Evolutionary conservation across 768 basidiomycete genomes (phyloP), one percentile per base, ranked within the genome.

Genomic region (Sistotremastrum suecicum): DNA sequence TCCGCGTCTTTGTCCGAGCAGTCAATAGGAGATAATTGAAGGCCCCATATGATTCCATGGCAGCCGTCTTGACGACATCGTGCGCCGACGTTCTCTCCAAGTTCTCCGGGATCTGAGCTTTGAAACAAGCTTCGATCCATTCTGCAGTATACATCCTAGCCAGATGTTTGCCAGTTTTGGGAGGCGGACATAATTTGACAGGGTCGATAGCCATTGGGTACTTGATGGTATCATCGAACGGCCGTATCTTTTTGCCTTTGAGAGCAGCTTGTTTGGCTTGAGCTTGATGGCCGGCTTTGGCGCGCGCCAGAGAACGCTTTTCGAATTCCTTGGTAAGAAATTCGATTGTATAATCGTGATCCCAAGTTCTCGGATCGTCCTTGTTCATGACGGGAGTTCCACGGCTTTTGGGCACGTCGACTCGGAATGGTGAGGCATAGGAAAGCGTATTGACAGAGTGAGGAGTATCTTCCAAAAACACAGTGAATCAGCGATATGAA

Each of bases 391-490:
- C 38, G 11, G 62, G 60, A 8, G 53, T 51, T n/a, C 59, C 56
- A 5, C 53, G 45, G 20, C 51, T 56, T 39, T 58, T 60, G 3
- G 63, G 62, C 3, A 56, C 56, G 0, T 52, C 37, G 4, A 57
- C 61, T 50, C 53, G 55, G 60, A 63, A 63, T 1, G 63, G 62
- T 8, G 62, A 47, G 7, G 63, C 63, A 47, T 64, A 64, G 2
- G 56, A 57, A 10, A 64, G 53, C 30, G 62, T 63, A 47, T 56
- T 60, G 10, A 56, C 55, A 43, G 58, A 61, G 45, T 63, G 63
- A 8, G 55, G 50, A 4, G 56, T 48, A 45, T 64, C 63, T 20
- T 20, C 20, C 20, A 20, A 20, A 20, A 20, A 20, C 20, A 20
- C 20, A 20, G 20, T 20, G 20, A 20, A 20, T 20, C 20, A 20